Base-by-base conservation (phyloP, 2,329 filamentous ascomycete species). In the Meredithiella fracta region DNA sequence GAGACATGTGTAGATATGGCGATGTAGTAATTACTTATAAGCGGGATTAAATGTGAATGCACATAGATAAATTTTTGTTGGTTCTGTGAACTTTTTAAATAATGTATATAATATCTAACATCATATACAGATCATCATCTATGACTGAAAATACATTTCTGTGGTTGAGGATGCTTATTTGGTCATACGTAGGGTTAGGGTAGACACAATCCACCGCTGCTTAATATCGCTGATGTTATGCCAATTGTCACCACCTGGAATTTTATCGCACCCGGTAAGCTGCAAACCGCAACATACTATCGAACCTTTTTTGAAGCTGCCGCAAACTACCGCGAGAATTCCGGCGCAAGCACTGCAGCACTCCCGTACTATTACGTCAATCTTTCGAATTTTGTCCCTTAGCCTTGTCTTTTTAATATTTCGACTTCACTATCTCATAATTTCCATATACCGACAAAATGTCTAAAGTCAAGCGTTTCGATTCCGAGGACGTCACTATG, bases 401-500 rank as follows among this genome's bases (percentile, higher is more conserved):
- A 15, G 17, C 22, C 11, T n/a, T 14, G n/a, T n/a, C 38, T 5
- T 7, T n/a, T 42, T n/a, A 15, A n/a, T 20, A 42, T 42, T 20
- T 42, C 38, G 11, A 15, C 14, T 7, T 42, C 15, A n/a, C 14
- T 15, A n/a, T 42, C 17, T 42, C n/a, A n/a, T 20, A 42, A 49
- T 11, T 49, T 5, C 22, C 15, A 26, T 20, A 49, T 8, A 4
- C 9, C 47, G 9, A 22, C 53, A 58, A 9, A 53, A 58, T 58
- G 57, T 53, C 53, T 50, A 29, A 17, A 29, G 49, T 53, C 37
- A 54, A 58, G 49, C 56, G 53, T 47, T 52, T 50, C 23, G 52
- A 58, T 53, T 58, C 56, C 25, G 56, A 56, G 59, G 69, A 72
- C 58, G 64, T 65, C 58, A 63, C 63, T 60, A 75, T 75, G 73